Evolutionary conservation across 2,329 filamentous ascomycete genomes (phyloP).

Genomic region (Colletotrichum sojae): DNA sequence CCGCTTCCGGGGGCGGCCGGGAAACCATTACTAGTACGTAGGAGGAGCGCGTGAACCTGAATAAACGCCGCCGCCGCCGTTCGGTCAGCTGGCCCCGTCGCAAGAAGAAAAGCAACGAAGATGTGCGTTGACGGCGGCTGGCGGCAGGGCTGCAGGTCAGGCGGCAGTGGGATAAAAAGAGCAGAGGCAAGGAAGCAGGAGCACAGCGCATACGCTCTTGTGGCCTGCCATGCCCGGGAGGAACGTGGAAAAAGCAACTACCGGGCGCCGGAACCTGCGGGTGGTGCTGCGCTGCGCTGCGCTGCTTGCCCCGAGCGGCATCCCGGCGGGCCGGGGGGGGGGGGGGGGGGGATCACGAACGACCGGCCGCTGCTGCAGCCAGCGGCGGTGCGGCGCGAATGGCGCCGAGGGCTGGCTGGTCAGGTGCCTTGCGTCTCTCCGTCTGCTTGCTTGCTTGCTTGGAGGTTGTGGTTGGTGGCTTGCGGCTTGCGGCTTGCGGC

Average conservation of each 20-base stretch:
- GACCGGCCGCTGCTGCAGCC: not conserved
- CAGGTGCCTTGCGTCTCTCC: conserved; percentile 6
- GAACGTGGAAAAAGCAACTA: conserved; percentile 22
- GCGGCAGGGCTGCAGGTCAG: conserved; percentile 19
- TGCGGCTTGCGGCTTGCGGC: conserved; percentile 11
- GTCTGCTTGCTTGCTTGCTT: not conserved
- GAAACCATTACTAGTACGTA: not conserved
- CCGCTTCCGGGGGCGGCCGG: conserved; percentile 25
- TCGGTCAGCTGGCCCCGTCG: conserved; percentile 11
- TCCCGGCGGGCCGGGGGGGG: not conserved
- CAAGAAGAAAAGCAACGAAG: conserved; percentile 16
- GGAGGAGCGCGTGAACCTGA: no score
- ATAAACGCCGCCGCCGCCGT: not conserved
- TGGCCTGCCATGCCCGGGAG: conserved; percentile 1
- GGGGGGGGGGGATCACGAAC: not conserved
- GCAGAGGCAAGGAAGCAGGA: no score
- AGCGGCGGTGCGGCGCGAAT: not conserved
- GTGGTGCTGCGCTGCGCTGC: not conserved
- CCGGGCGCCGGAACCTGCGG: conserved; percentile 11
- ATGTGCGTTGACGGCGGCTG: conserved; percentile 2
- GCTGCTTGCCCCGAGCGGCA: not conserved
- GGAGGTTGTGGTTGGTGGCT: not conserved
- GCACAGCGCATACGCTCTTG: not conserved
- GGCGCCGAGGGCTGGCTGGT: conserved; percentile 5
- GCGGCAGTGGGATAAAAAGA: not conserved